Base-by-base conservation (phyloP, 805 yeast genomes). In the Suhomyces xylopsoci region DNA sequence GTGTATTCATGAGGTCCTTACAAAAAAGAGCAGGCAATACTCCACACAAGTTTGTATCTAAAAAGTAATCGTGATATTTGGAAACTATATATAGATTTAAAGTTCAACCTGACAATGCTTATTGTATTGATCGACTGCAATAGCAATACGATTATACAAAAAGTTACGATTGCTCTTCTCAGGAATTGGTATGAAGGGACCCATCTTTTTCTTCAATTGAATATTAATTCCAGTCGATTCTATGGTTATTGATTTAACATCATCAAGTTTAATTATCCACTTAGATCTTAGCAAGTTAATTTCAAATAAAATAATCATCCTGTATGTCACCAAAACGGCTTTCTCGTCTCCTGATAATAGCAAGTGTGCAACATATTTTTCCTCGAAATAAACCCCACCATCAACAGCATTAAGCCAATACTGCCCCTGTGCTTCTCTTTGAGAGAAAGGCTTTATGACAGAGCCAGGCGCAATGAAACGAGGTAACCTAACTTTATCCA, bases 351-450 rank as follows among this genome's bases (percentile, higher is more conserved):
- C 96, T 1, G 96, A 85, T 45, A 92, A 74, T 17, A 89, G 80
- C 55, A 88, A 81, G 68, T 94, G 98, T 0, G 97, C 96, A 51
- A 94, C 73, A 62, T 94, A 94, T 19, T 74, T 73, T 61, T 94
- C 97, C 47, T 77, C 74, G 58, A 82, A 79, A 62, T 75, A 90
- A 32, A 81, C 72, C 1, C 97, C 97, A 44, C 96, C 96, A 61
- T 87, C 87, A 20, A 89, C 82, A 7, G 84, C 77, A 69, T 90
- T 92, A 55, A 94, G 76, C 94, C 97, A 90, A 62, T 79, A 88
- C 66, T 93, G 97, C 6, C 99, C 99, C 60, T 91, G 94, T 0
- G 98, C 87, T 57, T 90, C 97, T 51, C 96, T 77, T 55, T 83
- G 82, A 22, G 86, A 81, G 66, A 81, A 94, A 1, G 93, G 87